A percentile compares a stretch with the other conserved stretches of the same genome.
Evolutionary conservation across 345 rosid genomes (phyloP).

Genomic region (Gossypium herbaceum): DNA sequence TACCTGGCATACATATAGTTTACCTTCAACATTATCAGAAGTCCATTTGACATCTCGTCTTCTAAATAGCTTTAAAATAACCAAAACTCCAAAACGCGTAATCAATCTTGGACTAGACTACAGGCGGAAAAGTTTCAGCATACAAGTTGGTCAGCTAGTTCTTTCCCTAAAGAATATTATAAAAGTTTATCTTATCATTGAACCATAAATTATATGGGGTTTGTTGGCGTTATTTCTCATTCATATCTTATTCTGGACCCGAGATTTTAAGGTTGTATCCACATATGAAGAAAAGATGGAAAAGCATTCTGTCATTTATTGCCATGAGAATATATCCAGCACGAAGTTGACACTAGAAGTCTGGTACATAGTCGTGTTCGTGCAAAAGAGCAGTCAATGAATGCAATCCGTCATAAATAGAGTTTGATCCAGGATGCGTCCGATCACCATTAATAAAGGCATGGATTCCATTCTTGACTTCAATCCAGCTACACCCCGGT

Average conservation of each 20-base stretch:
- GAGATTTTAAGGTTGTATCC: background rate
- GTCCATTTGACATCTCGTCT: no score
- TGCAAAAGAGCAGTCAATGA: constrained; percentile 33
- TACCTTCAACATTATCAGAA: no score
- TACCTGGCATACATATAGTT: no score
- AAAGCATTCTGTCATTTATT: background rate
- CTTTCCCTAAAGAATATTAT: no score
- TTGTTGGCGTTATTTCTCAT: background rate
- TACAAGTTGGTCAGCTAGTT: no score
- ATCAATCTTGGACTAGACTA: no score
- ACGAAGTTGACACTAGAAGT: background rate
- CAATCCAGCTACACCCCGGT: constrained; percentile 52
- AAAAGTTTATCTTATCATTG: no score
- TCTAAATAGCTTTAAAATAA: no score
- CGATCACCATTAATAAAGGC: constrained; percentile 32
- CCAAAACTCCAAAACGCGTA: no score
- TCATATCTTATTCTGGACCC: background rate
- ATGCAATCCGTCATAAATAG: constrained; percentile 28
- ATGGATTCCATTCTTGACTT: constrained; percentile 33
- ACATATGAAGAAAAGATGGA: background rate
- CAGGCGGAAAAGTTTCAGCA: no score
- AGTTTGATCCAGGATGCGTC: constrained; percentile 33
- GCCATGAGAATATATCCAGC: background rate
- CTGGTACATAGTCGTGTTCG: constrained; percentile 25
- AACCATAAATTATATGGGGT: background rate